Evolutionary conservation across 805 yeast genomes (phyloP).

Genomic region (Hanseniaspora mollemarum): DNA sequence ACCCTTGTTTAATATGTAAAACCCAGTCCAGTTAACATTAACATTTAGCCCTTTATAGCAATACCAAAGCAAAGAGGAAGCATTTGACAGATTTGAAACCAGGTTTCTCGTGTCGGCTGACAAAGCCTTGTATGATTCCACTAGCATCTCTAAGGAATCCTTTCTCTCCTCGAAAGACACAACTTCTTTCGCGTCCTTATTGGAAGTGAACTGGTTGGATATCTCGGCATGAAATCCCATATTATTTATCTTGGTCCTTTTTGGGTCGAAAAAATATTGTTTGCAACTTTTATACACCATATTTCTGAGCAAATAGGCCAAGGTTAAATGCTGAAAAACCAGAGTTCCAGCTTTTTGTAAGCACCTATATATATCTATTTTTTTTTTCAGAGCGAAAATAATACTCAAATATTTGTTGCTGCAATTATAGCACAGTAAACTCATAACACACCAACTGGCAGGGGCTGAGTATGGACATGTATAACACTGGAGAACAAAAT

Average conservation of each 20-base stretch:
- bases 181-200: neutral
- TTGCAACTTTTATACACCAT: neutral
- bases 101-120: conserved; percentile 57
- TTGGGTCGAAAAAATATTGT: too few species aligned
- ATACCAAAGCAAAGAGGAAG: conserved; percentile 79
- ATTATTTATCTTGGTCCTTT: neutral
- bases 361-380: too few species aligned
- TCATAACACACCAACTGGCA: too few species aligned
- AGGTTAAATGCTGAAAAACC: too few species aligned
- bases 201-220: conserved; percentile 4
- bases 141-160: conserved; percentile 43
- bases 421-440: too few species aligned
- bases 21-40: conserved; percentile 86
- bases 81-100: conserved; percentile 82
- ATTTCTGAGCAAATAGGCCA: too few species aligned
- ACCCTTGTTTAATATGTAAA: conserved; percentile 43
- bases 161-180: conserved; percentile 6
- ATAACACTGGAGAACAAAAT: too few species aligned
- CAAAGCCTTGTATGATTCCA: conserved; percentile 56
- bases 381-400: too few species aligned
- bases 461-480: too few species aligned
- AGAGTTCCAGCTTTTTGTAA: too few species aligned
- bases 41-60: conserved; percentile 54
- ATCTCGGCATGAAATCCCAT: conserved; percentile 16
- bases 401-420: too few species aligned